Evolutionary conservation across 202 grass and related monocot species (phyloP), one percentile per base, ranked within the genome.

Genomic region (Bolboschoenoplectus hybrid): DNA sequence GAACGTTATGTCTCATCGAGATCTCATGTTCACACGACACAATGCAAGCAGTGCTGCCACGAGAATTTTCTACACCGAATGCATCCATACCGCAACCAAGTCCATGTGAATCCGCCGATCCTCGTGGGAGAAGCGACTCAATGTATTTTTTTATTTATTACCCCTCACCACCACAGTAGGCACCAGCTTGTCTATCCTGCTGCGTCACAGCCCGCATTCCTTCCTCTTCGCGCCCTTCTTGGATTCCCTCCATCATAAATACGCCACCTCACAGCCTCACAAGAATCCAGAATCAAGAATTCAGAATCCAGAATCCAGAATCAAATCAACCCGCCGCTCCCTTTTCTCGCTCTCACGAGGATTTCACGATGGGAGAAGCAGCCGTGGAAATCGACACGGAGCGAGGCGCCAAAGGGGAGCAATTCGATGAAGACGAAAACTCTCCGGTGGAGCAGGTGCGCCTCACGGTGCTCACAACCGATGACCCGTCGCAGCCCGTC

Each of bases 361-460:
- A 4, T 11, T 19, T 16, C 51, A 55, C 66, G n/a, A 70, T 55
- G 26, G 41, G 43, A 38, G 20, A 35, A 79, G n/a, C 73, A 68
- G 35, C 51, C 13, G 81, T 86, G 85, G 58, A 78, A 73, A 79
- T 78, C 11, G 85, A 78, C 69, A 41, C 20, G 9, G 68, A 72
- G 38, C 49, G 34, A 62, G 79, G 19, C 0, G 19, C 9, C 51
- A 78, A 82, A 0, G 71, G 12, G 0, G 69, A 46, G n/a, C 82
- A 12, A 13, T 32, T 16, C 9, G 80, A 86, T 1, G 91, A 88
- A 17, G 88, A 93, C 46, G 95, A 98, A 46, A 41, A 71, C 3
- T 98, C 97, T 14, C 97, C 93, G 51, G 68, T 98, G 19, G 97
- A 98, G 93, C 4, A 98, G 86, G 97, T 98, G 8, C 92, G 89